Evolutionary conservation across 148 eudicot genomes (phyloP).

Genomic region (Vaccinium myrtillus): DNA sequence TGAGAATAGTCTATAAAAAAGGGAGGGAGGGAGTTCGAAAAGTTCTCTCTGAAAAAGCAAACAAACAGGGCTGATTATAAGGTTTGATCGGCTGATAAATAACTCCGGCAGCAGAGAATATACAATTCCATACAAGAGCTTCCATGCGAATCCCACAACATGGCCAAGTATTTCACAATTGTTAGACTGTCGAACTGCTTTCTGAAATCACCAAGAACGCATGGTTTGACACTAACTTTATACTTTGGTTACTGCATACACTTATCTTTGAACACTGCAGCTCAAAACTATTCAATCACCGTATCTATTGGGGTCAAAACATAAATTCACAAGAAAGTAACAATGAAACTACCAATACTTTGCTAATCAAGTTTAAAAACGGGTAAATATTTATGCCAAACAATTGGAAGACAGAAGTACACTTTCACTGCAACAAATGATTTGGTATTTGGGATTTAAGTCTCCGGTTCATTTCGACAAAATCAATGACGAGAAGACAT

Average conservation of each 20-base stretch:
- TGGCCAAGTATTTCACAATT: not conserved
- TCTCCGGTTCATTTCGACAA: not conserved
- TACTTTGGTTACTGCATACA: not conserved
- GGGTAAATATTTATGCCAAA: not conserved
- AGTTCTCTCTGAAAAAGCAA: not conserved
- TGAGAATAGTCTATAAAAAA: not conserved
- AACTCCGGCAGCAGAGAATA: not conserved
- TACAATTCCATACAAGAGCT: not conserved
- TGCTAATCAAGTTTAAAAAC: not conserved
- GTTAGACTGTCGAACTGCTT: not conserved
- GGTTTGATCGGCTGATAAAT: not conserved
- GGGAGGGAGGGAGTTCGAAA: too few relatives aligned
- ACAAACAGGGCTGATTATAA: not conserved
- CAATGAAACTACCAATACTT: not conserved
- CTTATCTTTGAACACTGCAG: not conserved
- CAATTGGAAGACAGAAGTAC: not conserved
- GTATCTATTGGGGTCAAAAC: not conserved
- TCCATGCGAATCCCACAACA: not conserved
- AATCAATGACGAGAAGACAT: not conserved
- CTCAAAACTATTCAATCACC: not conserved
- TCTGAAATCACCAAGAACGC: not conserved
- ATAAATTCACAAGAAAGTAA: not conserved
- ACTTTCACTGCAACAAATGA: constrained; percentile 1
- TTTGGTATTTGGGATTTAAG: not conserved
- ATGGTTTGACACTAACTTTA: not conserved